Evolutionary conservation across 202 grass and related monocot genomes (phyloP).

Genomic region (Setaria italica): DNA sequence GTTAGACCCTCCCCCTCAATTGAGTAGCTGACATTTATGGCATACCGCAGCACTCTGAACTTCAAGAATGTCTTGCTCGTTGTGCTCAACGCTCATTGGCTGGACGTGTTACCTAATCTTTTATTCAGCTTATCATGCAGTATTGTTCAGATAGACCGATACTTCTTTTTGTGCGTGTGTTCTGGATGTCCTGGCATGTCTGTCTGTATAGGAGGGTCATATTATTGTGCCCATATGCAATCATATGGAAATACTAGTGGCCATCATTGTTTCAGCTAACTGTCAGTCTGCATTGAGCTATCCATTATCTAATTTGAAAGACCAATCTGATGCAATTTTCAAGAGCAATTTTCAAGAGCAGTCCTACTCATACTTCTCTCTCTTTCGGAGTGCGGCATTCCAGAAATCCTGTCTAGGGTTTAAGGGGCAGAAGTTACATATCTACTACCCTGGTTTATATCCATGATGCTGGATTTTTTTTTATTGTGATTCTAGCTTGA

Average conservation of each 20-base stretch:
- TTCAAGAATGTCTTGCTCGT: conserved; percentile 6
- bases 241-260: not conserved
- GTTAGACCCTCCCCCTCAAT: no score
- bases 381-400: not conserved
- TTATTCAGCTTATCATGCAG: not conserved
- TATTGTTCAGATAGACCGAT: not conserved
- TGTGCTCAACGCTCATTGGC: not conserved
- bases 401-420: not conserved
- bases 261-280: not conserved
- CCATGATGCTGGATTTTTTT: not conserved
- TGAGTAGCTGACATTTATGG: not conserved
- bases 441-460: not conserved
- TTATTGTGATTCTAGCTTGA: not conserved
- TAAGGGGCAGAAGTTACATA: not conserved
- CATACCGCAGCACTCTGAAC: not conserved
- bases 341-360: not conserved
- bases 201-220: not conserved
- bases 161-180: not conserved
- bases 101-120: not conserved
- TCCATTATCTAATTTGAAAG: no score
- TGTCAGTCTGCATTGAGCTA: not conserved
- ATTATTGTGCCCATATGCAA: conserved; percentile 3
- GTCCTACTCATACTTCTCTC: not conserved
- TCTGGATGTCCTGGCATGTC: not conserved
- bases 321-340: no score